A percentile compares a stretch with the other conserved stretches of the same genome.
These are phyloP conservation scores for Penicillium diatomitis DNA, from an alignment of 495 filamentous ascomycete species.

Conservation along the genomic window DNA sequence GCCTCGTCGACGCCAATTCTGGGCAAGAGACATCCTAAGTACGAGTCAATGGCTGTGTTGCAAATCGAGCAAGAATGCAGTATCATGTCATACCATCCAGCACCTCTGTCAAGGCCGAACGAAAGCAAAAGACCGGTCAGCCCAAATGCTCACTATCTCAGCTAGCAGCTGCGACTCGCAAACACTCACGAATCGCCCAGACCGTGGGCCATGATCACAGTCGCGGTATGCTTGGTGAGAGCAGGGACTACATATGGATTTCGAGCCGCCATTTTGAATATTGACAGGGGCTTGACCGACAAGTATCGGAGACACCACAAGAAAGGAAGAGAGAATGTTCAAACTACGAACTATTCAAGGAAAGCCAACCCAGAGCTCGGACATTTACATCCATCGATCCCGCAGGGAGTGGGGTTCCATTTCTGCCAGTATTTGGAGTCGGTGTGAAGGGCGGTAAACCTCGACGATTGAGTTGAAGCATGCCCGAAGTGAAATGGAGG, in stretches of 20 bases:
- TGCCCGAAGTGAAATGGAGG: too few relatives aligned
- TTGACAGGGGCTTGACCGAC: too few relatives aligned
- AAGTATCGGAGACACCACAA: background rate
- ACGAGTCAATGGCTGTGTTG: background rate
- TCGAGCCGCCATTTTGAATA: constrained; percentile 38
- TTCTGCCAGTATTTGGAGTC: too few relatives aligned
- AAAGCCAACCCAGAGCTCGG: too few relatives aligned
- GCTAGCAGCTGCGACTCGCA: background rate
- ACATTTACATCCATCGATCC: too few relatives aligned
- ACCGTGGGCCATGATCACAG: constrained; percentile 89
- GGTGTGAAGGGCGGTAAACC: too few relatives aligned
- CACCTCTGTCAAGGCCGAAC: background rate
- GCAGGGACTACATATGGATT: constrained; percentile 73
- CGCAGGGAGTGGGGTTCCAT: too few relatives aligned
- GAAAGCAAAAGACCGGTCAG: background rate
- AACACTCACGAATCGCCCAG: constrained; percentile 63
- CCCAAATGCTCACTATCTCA: background rate
- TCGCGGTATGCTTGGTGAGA: constrained; percentile 83
- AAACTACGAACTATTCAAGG: too few relatives aligned
- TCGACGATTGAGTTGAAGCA: too few relatives aligned
- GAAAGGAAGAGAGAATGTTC: background rate
- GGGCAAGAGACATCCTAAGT: constrained; percentile 60
- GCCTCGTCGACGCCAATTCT: constrained; percentile 78
- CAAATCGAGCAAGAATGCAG: too few relatives aligned
- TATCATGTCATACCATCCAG: constrained; percentile 1